These are phyloP conservation scores for Marsdenia floribunda DNA, from an alignment of 257 asterid genomes.

Conservation along the genomic window DNA sequence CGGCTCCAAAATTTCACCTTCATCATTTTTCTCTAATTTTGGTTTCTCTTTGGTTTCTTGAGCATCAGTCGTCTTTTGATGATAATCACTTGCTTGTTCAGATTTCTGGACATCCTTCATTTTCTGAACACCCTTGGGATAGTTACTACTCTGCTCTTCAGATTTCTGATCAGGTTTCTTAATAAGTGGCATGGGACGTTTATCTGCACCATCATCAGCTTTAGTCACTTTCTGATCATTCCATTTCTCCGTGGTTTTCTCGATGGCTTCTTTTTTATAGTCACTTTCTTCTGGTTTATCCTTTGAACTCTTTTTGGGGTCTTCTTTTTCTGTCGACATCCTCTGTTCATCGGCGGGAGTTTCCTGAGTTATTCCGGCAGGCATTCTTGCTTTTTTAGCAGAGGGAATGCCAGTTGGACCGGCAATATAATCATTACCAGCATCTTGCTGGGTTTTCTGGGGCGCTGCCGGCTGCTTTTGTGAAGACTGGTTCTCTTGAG, in stretches of 20 bases:
- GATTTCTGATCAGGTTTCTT: neutral
- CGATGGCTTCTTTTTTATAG: too few relatives aligned
- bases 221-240: neutral
- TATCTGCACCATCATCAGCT: neutral
- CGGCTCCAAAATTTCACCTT: constrained; percentile 1
- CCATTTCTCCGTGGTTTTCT: neutral
- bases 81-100: neutral
- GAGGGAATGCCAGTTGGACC: neutral
- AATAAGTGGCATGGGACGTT: too few relatives aligned
- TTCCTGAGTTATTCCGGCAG: neutral
- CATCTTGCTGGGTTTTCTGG: constrained; percentile 13
- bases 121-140: neutral
- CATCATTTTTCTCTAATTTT: neutral
- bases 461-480: constrained; percentile 14
- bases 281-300: neutral
- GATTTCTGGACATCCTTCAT: neutral
- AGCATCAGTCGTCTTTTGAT: neutral
- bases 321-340: neutral
- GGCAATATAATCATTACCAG: neutral
- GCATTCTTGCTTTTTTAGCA: neutral
- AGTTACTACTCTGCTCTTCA: neutral
- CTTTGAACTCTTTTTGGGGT: too few relatives aligned
- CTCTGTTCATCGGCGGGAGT: neutral
- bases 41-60: neutral
- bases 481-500: neutral